phyloP scores from a whole-genome alignment of 2,329 filamentous ascomycete species.

The Aureobasidium sp. region DNA sequence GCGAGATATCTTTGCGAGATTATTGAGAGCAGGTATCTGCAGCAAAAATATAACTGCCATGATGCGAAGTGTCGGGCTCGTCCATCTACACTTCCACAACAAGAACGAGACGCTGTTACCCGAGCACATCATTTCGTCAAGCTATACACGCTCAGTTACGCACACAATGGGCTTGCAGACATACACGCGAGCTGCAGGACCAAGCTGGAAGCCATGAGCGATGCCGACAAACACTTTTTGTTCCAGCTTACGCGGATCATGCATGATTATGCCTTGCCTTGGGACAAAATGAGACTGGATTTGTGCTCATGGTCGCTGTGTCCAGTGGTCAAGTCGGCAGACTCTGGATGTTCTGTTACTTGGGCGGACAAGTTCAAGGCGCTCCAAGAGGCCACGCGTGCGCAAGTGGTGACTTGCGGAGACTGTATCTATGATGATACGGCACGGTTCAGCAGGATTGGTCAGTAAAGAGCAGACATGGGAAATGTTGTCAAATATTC shows the following conservation, averaged over 20 bases:
- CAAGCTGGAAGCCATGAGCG: background rate
- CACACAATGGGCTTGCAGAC: background rate
- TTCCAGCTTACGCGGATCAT: background rate
- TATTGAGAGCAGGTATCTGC: conserved; percentile 3
- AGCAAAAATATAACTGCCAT: conserved; percentile 7
- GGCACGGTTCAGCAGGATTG: conserved; percentile 1
- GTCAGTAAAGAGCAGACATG: background rate
- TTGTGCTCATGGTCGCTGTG: background rate
- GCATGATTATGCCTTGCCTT: conserved; percentile 9
- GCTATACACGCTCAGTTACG: background rate
- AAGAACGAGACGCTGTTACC: background rate
- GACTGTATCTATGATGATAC: conserved; percentile 8
- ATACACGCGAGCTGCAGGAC: background rate
- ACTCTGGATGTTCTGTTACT: background rate
- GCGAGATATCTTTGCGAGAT: conserved; percentile 6
- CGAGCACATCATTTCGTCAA: conserved; percentile 11
- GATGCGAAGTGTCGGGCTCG: conserved; percentile 10
- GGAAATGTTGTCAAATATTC: background rate
- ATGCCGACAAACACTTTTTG: background rate
- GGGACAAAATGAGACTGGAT: conserved; percentile 8
- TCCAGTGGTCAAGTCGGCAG: background rate
- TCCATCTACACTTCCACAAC: background rate
- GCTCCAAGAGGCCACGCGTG: background rate
- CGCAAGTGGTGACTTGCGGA: background rate
- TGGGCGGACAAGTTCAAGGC: background rate